These are phyloP conservation scores for Eucalyptus fibrosa DNA, from an alignment of 345 rosid genomes.

Conservation along the genomic window DNA sequence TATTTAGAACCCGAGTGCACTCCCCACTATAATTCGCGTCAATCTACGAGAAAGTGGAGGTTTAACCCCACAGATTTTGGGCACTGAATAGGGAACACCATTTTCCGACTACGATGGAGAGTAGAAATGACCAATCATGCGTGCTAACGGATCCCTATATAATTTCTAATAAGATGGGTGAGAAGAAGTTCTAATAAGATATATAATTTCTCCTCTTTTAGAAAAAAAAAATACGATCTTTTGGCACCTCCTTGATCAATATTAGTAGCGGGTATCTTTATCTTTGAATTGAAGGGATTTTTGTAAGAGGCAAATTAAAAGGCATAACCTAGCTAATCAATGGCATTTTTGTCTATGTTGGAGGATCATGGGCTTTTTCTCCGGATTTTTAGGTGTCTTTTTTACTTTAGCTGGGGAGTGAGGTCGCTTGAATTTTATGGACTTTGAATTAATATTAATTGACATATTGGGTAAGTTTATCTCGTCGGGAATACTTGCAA, in stretches of 20 bases:
- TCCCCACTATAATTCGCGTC: no score
- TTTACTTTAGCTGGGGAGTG: not conserved
- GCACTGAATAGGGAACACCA: fast-evolving
- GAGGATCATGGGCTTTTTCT: not conserved
- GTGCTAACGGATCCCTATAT: no score
- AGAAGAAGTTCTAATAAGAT: not conserved
- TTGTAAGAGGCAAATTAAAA: not conserved
- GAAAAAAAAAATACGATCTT: not conserved
- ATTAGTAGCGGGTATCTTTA: fast-evolving
- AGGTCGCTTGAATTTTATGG: not conserved
- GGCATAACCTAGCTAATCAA: fast-evolving
- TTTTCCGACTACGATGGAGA: no score
- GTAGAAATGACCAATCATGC: fast-evolving
- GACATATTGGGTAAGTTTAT: not conserved
- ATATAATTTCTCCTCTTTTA: not conserved
- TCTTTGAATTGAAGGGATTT: not conserved
- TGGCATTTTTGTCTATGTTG: not conserved
- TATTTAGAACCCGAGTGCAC: no score
- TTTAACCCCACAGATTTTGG: no score
- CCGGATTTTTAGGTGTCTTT: not conserved
- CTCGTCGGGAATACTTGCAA: not conserved
- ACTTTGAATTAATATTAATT: not conserved
- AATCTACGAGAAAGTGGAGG: no score
- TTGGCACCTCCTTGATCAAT: not conserved
- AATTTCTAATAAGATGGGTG: no score